Evolutionary conservation across 805 yeast genomes (phyloP).

Genomic region (Ogataea trehalophila): DNA sequence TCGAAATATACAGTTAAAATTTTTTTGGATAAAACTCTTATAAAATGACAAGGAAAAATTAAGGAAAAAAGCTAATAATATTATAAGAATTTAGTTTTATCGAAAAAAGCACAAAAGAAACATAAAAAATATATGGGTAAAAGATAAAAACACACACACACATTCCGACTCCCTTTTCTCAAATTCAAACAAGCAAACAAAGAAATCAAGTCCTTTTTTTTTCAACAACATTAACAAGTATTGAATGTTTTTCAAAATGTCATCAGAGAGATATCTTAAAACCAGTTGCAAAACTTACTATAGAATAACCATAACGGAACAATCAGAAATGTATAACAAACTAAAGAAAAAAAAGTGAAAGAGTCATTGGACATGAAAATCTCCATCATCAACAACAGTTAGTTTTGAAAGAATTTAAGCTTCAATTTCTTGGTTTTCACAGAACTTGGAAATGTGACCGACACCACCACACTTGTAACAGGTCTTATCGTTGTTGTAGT

Average conservation of each 20-base stretch:
- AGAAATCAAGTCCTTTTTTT: not conserved
- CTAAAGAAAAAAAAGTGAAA: too few relatives aligned
- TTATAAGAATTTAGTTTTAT: conserved; percentile 1
- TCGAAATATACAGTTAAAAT: conserved; percentile 3
- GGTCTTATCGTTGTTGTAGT: conserved; percentile 41
- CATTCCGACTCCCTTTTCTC: conserved; percentile 1
- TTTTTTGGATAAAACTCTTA: not conserved
- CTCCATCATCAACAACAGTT: not conserved
- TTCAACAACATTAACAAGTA: not conserved
- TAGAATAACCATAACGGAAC: too few relatives aligned
- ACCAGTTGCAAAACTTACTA: too few relatives aligned
- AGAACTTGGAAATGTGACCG: conserved; percentile 87
- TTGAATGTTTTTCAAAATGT: not conserved
- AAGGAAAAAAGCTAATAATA: not conserved
- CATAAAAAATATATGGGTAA: not conserved
- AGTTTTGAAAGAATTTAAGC: not conserved
- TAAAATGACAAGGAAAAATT: not conserved
- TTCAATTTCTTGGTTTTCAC: conserved; percentile 29
- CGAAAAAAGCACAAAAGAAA: conserved; percentile 1
- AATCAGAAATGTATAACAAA: too few relatives aligned
- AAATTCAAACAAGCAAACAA: not conserved
- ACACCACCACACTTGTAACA: conserved; percentile 73
- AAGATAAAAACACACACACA: not conserved
- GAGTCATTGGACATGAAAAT: too few relatives aligned
- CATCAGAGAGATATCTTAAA: too few relatives aligned